Percentiles rank a stretch among this genome's conserved stretches.
phyloP scores from a whole-genome alignment of 2,329 filamentous ascomycete genomes.

The Neophaeococcomyces mojaviensis region DNA sequence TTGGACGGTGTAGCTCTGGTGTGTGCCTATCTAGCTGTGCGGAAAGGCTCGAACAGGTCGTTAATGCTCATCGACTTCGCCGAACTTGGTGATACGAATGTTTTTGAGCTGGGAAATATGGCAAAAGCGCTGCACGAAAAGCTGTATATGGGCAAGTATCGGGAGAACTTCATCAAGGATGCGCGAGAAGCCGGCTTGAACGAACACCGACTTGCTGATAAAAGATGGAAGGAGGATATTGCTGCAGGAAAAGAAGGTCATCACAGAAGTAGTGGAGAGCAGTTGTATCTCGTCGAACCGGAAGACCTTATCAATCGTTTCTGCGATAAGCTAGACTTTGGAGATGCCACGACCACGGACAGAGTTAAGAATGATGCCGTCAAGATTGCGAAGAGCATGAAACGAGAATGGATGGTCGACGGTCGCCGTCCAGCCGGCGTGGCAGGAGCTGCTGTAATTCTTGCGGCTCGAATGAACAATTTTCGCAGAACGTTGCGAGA shows the following conservation, averaged over 20 bases:
- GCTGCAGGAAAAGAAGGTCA: slow-evolving; percentile 39
- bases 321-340: slow-evolving; percentile 86
- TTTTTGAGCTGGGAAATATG: slow-evolving; percentile 82
- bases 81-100: slow-evolving; percentile 62
- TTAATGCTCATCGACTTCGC: slow-evolving; percentile 94
- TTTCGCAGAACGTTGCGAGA: slow-evolving; percentile 87
- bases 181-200: neutral
- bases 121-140: slow-evolving; percentile 74
- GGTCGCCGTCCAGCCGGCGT: slow-evolving; percentile 89
- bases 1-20: slow-evolving; percentile 82
- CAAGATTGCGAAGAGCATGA: slow-evolving; percentile 85
- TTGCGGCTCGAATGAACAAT: slow-evolving; percentile 97
- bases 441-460: slow-evolving; percentile 86
- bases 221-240: too few relatives aligned
- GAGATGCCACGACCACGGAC: slow-evolving; percentile 52
- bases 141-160: slow-evolving; percentile 33
- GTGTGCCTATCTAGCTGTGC: slow-evolving; percentile 81
- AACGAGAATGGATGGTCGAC: slow-evolving; percentile 92
- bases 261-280: slow-evolving; percentile 28
- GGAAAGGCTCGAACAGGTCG: slow-evolving; percentile 31
- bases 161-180: slow-evolving; percentile 18
- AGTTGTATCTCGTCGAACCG: slow-evolving; percentile 60
- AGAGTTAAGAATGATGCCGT: slow-evolving; percentile 84
- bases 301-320: slow-evolving; percentile 90
- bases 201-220: slow-evolving; percentile 55